These are phyloP conservation scores for Arachis monticola DNA, from an alignment of 331 rosid genomes.

Conservation along the genomic window DNA sequence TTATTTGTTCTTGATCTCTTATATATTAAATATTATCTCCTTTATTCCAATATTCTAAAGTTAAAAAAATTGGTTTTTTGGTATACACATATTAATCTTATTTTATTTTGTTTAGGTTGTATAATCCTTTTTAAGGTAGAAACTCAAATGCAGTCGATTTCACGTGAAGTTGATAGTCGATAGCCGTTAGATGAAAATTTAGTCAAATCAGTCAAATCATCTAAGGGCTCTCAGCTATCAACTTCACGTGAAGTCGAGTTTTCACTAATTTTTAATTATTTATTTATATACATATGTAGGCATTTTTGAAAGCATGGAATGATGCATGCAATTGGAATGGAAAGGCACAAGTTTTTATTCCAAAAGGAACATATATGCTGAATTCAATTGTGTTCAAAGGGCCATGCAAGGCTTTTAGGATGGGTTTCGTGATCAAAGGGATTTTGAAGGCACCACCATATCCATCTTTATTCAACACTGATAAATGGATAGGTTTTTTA, in stretches of 20 bases:
- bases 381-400: slow-evolving; percentile 44
- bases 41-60: too few relatives aligned
- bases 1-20: background rate
- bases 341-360: slow-evolving; percentile 42
- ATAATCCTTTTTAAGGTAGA: too few relatives aligned
- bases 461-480: background rate
- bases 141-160: too few relatives aligned
- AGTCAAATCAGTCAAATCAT: too few relatives aligned
- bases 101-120: too few relatives aligned
- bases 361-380: slow-evolving; percentile 51
- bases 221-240: too few relatives aligned
- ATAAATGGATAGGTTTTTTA: slow-evolving; percentile 55
- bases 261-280: too few relatives aligned
- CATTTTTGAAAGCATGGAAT: slow-evolving; percentile 54
- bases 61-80: background rate
- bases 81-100: too few relatives aligned
- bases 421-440: slow-evolving; percentile 44
- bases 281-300: slow-evolving; percentile 23
- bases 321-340: slow-evolving; percentile 54
- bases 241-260: too few relatives aligned
- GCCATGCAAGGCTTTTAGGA: slow-evolving; percentile 51
- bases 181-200: too few relatives aligned
- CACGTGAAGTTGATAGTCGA: too few relatives aligned
- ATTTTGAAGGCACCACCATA: slow-evolving; percentile 45
- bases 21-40: too few relatives aligned